Conservation (phyloP, 163 green algal genomes). For the Smithsoniella earleae region DNA sequence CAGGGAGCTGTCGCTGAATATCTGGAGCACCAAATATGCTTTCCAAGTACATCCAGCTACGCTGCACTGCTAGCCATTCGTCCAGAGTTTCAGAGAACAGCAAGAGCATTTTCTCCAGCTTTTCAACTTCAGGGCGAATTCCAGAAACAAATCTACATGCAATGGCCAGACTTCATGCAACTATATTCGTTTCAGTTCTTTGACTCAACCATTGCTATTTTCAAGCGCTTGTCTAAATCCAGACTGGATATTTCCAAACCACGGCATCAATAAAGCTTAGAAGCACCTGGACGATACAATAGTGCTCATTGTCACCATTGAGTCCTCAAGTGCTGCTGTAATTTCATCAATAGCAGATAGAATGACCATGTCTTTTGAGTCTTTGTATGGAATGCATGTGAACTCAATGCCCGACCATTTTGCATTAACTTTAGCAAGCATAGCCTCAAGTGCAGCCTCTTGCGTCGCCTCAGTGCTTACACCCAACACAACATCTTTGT, state of each 20-base stretch:
- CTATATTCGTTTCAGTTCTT: too few relatives aligned
- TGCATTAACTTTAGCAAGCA: slow-evolving; percentile 58
- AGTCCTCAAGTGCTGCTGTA: slow-evolving; percentile 65
- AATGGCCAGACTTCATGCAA: too few relatives aligned
- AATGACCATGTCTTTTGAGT: slow-evolving; percentile 74
- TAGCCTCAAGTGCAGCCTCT: slow-evolving; percentile 63
- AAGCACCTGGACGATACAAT: slow-evolving; percentile 50
- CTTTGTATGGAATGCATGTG: slow-evolving; percentile 65
- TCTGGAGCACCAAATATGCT: slow-evolving; percentile 70
- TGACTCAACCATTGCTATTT: too few relatives aligned
- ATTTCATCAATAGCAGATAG: slow-evolving; percentile 69
- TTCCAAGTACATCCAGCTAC: slow-evolving; percentile 82
- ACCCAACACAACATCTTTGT: slow-evolving; percentile 47
- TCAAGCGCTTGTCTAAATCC: too few relatives aligned
- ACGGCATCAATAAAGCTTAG: not conserved
- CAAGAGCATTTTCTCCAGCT: slow-evolving; percentile 61
- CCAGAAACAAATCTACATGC: slow-evolving; percentile 54
- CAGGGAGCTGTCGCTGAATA: slow-evolving; percentile 77
- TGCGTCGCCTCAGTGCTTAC: slow-evolving; percentile 69
- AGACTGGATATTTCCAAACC: too few relatives aligned
- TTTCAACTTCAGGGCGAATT: slow-evolving; percentile 68
- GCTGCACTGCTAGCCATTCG: slow-evolving; percentile 66
- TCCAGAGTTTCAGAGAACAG: slow-evolving; percentile 72
- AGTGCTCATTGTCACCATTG: slow-evolving; percentile 73
- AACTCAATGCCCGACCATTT: slow-evolving; percentile 71